phyloP scores from a whole-genome alignment of 176 grass and related monocot genomes.

The Bothriochloa decipiens region DNA sequence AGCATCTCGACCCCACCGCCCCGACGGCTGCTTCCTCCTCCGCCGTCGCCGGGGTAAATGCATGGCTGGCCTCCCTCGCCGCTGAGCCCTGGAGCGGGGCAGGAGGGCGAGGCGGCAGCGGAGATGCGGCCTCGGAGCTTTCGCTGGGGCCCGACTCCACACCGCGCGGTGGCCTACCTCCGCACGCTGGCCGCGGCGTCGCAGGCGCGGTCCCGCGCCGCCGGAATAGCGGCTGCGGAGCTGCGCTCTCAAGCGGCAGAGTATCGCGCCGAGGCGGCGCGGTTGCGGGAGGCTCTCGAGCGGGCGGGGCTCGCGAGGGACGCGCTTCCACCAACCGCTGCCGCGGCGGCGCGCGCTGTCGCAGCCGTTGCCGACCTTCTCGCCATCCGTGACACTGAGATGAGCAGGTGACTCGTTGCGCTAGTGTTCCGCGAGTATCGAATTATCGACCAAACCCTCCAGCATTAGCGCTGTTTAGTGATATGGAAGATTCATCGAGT shows the following conservation, averaged over 20 bases:
- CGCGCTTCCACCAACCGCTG: slow-evolving; percentile 61
- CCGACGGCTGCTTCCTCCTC: slow-evolving; percentile 41
- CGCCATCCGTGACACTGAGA: slow-evolving; percentile 88
- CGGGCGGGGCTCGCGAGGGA: slow-evolving; percentile 67
- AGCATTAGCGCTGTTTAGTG: not conserved
- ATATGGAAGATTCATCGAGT: not conserved
- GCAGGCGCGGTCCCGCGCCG: slow-evolving; percentile 64
- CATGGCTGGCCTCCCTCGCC: slow-evolving; percentile 71
- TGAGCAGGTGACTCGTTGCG: slow-evolving; percentile 65
- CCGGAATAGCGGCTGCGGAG: slow-evolving; percentile 65
- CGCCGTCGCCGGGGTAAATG: slow-evolving; percentile 64
- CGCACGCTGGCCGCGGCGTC: slow-evolving; percentile 69
- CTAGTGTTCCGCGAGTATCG: slow-evolving; percentile 22
- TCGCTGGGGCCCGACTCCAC: slow-evolving; percentile 64
- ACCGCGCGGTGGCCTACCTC: slow-evolving; percentile 63
- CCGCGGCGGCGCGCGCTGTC: slow-evolving; percentile 58
- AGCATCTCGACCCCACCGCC: slow-evolving; percentile 51
- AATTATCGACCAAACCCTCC: not conserved
- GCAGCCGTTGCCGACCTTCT: slow-evolving; percentile 82
- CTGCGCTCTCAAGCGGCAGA: slow-evolving; percentile 76
- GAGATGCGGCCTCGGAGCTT: slow-evolving; percentile 52
- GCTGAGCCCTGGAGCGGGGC: slow-evolving; percentile 39
- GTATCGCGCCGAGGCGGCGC: slow-evolving; percentile 73
- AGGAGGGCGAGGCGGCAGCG: slow-evolving; percentile 39
- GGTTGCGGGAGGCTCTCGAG: slow-evolving; percentile 77